Percentiles rank a stretch among this genome's conserved stretches.
These are phyloP conservation scores for Fragaria vesca DNA, from an alignment of 306 rosid species.

Conservation along the genomic window DNA sequence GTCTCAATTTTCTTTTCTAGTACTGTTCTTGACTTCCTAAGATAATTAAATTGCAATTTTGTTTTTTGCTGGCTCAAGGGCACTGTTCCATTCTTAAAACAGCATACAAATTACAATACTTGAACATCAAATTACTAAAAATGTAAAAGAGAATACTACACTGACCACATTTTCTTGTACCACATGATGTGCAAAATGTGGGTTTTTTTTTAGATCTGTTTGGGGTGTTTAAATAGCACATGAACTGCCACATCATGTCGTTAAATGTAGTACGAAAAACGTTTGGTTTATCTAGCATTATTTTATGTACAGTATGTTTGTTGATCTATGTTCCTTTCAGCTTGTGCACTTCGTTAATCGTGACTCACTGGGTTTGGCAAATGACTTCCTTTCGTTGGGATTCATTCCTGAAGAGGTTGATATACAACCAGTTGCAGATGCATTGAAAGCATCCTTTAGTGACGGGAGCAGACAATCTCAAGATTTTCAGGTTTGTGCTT, in stretches of 20 bases:
- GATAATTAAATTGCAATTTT: neutral
- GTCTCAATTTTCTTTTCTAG: neutral
- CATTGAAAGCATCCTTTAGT: constrained; percentile 63
- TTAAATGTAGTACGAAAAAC: neutral
- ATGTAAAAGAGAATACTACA: neutral
- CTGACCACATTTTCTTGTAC: neutral
- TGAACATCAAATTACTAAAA: neutral
- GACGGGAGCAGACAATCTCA: constrained; percentile 54
- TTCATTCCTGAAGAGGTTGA: constrained; percentile 87
- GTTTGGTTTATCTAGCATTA: neutral
- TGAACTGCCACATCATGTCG: neutral
- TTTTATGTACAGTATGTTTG: neutral
- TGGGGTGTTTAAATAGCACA: neutral
- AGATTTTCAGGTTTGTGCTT: constrained; percentile 85
- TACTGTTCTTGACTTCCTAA: neutral
- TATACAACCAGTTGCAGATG: constrained; percentile 63
- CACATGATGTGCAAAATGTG: neutral
- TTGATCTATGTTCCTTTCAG: constrained; percentile 59
- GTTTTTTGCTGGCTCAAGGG: neutral
- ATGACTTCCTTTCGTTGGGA: constrained; percentile 95
- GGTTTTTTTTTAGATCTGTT: neutral
- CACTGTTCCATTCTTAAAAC: neutral
- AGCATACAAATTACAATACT: neutral
- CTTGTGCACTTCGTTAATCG: constrained; percentile 98
- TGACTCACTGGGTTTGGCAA: constrained; percentile 95